Evolutionary conservation across 768 basidiomycete species (phyloP).

Genomic region (Boletellus emodensis): DNA sequence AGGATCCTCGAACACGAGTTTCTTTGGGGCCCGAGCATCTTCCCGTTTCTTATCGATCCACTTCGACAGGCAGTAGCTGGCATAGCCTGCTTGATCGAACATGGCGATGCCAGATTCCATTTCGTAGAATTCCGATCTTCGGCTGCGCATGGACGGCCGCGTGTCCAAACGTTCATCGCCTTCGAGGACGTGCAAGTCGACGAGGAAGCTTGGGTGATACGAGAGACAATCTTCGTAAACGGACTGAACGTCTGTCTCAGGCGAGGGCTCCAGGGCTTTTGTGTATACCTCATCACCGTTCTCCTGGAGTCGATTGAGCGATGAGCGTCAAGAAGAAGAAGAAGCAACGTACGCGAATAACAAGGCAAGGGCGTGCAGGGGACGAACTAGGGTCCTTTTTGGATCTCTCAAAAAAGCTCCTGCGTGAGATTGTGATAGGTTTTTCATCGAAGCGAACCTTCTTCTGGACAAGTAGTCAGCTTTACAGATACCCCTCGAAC

Average conservation of each 20-base stretch:
- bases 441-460: constrained; percentile 27
- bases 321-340: background rate
- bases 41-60: constrained; percentile 28
- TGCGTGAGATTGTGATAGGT: constrained; percentile 23
- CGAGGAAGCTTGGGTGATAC: constrained; percentile 14
- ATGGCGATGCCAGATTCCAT: constrained; percentile 25
- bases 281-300: constrained; percentile 1
- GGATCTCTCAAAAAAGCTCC: constrained; percentile 14
- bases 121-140: constrained; percentile 26
- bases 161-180: constrained; percentile 8
- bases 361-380: constrained; percentile 27
- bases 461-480: constrained; percentile 11
- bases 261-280: background rate
- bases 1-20: constrained; percentile 23
- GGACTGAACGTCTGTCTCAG: constrained; percentile 17
- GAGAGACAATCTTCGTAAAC: constrained; percentile 30
- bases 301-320: constrained; percentile 15
- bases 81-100: constrained; percentile 27
- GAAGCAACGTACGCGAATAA: constrained; percentile 19
- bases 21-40: constrained; percentile 11
- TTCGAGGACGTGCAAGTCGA: constrained; percentile 19
- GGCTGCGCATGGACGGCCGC: constrained; percentile 5
- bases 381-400: constrained; percentile 10
- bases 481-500: background rate
- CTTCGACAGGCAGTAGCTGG: constrained; percentile 21